Base-by-base conservation (phyloP, 257 asterid genomes). In the Scutellaria minor region DNA sequence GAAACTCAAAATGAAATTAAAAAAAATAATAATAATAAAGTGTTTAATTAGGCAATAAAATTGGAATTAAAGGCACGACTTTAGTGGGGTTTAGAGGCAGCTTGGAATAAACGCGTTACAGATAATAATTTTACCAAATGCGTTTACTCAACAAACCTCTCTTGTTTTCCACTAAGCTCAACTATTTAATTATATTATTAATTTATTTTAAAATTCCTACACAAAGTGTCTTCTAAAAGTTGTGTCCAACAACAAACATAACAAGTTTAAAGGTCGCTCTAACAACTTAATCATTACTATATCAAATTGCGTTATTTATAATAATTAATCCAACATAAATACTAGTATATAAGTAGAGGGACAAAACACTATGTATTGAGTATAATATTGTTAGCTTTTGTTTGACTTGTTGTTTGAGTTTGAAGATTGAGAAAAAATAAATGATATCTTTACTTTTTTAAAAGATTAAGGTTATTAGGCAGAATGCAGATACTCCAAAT, bases 281-380 rank as follows among this genome's bases (percentile, higher is more conserved):
- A 82, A 73, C 84, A 22, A 77, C 78, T 75, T 75, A 83, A 83
- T 83, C 80, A 83, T 83, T 73, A 53, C 51, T 18, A 24, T 24
- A 64, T 64, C 60, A 46, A 65, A 76, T 61, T 74, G 37, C 50
- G 50, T 42, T 51, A 50, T 66, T 77, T 59, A 72, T 50, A 47
- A 14, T 72, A 74, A 45, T 72, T 14, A 8, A 50, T 63, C 22
- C 7, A 31, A 15, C 45, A 31, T 10, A 35, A 5, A 47, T 5
- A 47, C 10, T 1, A 18, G 44, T 31, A 37, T 14, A 68, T 10
- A 60, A 24, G 51, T 18, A 3, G 41, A 57, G 18, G 6, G 18
- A 24, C 41, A 59, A 24, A 40, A 60, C 0, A 9, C 6, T 58
- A 53, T 70, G 46, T 31, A 6, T 14, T 45, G 14, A 55, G 31